Conservation (phyloP, 116 monocot species). For the Papilionanthe hybrid region DNA sequence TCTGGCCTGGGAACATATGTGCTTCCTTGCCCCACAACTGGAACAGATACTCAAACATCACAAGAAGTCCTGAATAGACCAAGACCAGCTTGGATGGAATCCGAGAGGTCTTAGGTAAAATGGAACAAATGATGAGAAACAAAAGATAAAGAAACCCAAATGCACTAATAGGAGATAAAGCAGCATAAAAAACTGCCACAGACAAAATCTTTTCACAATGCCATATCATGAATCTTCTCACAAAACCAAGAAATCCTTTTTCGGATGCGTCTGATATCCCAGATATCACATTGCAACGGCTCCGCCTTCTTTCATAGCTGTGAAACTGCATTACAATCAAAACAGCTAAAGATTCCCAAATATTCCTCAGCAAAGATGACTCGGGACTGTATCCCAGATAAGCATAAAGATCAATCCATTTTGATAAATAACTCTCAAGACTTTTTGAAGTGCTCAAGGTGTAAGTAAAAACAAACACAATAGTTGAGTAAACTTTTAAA, state of each 20-base stretch:
- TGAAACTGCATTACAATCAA: conserved; percentile 95
- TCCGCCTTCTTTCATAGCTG: conserved; percentile 85
- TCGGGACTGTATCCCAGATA: conserved; percentile 80
- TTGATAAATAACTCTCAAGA: conserved; percentile 54
- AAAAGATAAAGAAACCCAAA: conserved; percentile 81
- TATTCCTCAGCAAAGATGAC: conserved; percentile 66
- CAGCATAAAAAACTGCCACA: conserved; percentile 73
- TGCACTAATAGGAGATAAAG: conserved; percentile 77
- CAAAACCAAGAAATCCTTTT: conserved; percentile 49
- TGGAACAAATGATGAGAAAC: conserved; percentile 73
- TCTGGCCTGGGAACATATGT: conserved; percentile 82
- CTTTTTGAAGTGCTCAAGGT: conserved; percentile 65
- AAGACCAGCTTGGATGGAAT: conserved; percentile 84
- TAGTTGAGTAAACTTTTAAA: conserved; percentile 73
- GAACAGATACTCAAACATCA: conserved; percentile 75
- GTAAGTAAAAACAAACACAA: conserved; percentile 75
- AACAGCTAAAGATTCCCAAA: conserved; percentile 85
- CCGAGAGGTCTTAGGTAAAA: conserved; percentile 78
- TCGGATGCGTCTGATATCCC: conserved; percentile 52
- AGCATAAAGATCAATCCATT: conserved; percentile 57
- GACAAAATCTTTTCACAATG: conserved; percentile 87
- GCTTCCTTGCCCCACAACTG: conserved; percentile 89
- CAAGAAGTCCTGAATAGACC: conserved; percentile 71
- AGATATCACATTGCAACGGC: conserved; percentile 19
- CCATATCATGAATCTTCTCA: conserved; percentile 80